Evolutionary conservation across 2,329 filamentous ascomycete species (phyloP).

Genomic region (Cladophialophora psammophila): DNA sequence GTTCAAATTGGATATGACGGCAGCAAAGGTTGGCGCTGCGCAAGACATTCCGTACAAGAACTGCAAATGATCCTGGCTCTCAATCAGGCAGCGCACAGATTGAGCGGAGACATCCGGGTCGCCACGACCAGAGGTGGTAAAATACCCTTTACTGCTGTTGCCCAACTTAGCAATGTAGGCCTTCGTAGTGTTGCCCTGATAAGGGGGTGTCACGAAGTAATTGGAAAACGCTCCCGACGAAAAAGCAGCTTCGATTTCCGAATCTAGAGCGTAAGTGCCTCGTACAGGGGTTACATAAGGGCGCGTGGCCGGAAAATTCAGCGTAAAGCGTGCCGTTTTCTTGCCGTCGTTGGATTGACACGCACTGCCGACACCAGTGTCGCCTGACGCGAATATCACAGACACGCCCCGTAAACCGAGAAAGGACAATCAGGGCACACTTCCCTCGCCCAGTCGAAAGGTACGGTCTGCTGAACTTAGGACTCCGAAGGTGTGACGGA

Average conservation of each 20-base stretch:
- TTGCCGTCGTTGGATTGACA: conserved; percentile 65
- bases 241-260: conserved; percentile 63
- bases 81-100: conserved; percentile 51
- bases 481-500: neutral
- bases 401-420: conserved; percentile 72
- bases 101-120: conserved; percentile 71
- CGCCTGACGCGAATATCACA: conserved; percentile 70
- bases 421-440: conserved; percentile 69
- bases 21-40: conserved; percentile 68
- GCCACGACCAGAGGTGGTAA: conserved; percentile 62
- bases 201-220: conserved; percentile 56
- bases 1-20: conserved; percentile 70
- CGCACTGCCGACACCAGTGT: conserved; percentile 64
- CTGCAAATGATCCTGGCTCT: conserved; percentile 46
- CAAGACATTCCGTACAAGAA: conserved; percentile 21
- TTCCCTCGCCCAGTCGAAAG: conserved; percentile 64
- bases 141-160: conserved; percentile 54
- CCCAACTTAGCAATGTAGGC: conserved; percentile 54
- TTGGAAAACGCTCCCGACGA: conserved; percentile 60
- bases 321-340: conserved; percentile 59
- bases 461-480: conserved; percentile 58
- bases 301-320: conserved; percentile 64
- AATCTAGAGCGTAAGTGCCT: conserved; percentile 60
- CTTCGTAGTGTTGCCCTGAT: conserved; percentile 55
- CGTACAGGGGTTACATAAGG: conserved; percentile 71